A percentile compares a stretch with the other conserved stretches of the same genome.
phyloP scores from a whole-genome alignment of 805 yeast genomes.

The Vanderwaltozyma polyspora region DNA sequence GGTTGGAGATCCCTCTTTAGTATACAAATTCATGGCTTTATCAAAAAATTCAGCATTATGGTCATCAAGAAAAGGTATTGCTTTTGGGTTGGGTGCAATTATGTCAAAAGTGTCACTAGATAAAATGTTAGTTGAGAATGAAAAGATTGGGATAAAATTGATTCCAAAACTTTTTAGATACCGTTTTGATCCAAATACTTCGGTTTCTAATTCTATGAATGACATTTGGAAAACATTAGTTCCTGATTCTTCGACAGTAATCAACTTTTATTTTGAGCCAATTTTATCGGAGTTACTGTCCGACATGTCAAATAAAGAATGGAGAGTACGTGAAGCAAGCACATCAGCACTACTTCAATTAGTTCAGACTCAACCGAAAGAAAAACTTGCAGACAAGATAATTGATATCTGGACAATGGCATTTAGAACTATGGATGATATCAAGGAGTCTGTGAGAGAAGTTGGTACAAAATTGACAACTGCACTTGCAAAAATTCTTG shows the following conservation, averaged over 20 bases:
- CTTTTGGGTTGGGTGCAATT: constrained; percentile 82
- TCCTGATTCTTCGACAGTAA: constrained; percentile 40
- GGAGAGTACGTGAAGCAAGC: constrained; percentile 90
- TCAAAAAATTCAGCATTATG: constrained; percentile 82
- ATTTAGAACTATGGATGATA: constrained; percentile 84
- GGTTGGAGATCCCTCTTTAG: constrained; percentile 90
- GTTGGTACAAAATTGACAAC: constrained; percentile 66
- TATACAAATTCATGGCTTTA: constrained; percentile 85
- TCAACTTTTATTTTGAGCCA: constrained; percentile 41
- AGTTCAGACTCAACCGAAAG: constrained; percentile 45
- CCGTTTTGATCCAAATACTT: constrained; percentile 68
- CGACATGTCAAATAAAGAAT: constrained; percentile 72
- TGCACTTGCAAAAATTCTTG: constrained; percentile 50
- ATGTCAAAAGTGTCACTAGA: constrained; percentile 69
- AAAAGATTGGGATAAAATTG: constrained; percentile 43
- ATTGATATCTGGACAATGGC: constrained; percentile 80
- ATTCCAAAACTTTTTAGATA: constrained; percentile 79
- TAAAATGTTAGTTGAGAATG: constrained; percentile 43
- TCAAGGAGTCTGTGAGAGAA: constrained; percentile 81
- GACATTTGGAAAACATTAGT: constrained; percentile 77
- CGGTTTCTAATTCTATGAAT: constrained; percentile 73
- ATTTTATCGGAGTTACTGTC: constrained; percentile 55
- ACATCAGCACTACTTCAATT: constrained; percentile 60
- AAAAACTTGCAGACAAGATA: constrained; percentile 38
- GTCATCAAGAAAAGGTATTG: constrained; percentile 89